A percentile compares a stretch with the other conserved stretches of the same genome.
phyloP scores from a whole-genome alignment of 139 green algal genomes.

The Chlamydomonas eustigma region DNA sequence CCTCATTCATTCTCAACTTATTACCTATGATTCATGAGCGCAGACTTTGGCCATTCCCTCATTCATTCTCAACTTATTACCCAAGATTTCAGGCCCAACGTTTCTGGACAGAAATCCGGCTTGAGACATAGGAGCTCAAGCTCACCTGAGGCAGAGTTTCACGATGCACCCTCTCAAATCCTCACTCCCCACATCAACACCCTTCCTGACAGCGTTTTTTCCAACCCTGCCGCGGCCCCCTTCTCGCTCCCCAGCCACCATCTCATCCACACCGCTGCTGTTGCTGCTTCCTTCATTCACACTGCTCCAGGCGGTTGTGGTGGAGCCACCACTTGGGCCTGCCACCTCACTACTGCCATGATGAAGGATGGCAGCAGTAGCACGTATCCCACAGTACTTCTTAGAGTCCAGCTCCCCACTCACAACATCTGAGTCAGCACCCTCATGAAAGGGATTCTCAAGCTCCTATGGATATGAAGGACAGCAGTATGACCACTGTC shows the following conservation, averaged over 20 bases:
- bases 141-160: background rate
- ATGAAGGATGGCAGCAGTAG: constrained; percentile 4
- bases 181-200: no score
- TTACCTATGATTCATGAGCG: no score
- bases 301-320: background rate
- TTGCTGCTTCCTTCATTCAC: constrained; percentile 3
- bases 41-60: no score
- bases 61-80: no score
- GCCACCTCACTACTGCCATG: background rate
- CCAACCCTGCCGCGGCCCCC: no score
- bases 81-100: no score
- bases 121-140: background rate
- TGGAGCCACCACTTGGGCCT: background rate
- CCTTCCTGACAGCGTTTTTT: no score
- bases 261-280: background rate
- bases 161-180: background rate
- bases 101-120: no score
- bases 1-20: no score
- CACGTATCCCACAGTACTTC: background rate
- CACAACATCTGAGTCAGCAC: background rate
- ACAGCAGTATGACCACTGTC: no score
- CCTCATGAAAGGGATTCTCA: background rate
- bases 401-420: background rate
- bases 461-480: no score
- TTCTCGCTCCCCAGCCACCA: background rate